Base-by-base conservation (phyloP, 345 rosid species). In the Populus nigra region DNA sequence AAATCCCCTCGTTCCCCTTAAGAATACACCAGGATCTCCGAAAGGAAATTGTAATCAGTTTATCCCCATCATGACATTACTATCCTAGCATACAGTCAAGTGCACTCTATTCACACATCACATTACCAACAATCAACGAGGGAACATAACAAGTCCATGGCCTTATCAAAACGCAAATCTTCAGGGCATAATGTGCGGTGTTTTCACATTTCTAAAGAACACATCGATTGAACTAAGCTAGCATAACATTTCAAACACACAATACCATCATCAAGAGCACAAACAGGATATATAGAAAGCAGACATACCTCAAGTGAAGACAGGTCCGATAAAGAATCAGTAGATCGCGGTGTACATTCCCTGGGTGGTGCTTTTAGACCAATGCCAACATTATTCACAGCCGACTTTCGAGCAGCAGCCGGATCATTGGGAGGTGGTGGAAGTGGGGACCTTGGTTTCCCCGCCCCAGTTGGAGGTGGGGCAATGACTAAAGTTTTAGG, bases 391-490 rank as follows among this genome's bases (percentile, higher is more conserved):
- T 62, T 81, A 76, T 75, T 77, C 75, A 85, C 73, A 69, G 90
- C 82, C 79, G 85, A 69, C 57, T 83, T 88, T 76, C 88, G 84
- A 77, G 87, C 86, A 83, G 87, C 78, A 53, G 82, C 90, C 2
- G 95, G 97, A 86, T 96, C 97, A 78, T 90, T 94, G 23, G 98
- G 98, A 33, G 97, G 99, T 10, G 99, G 99, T 13, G 96, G 97
- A 65, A 96, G 88, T 17, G 98, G 86, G 63, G 98, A 88, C 83
- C 98, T 88, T 22, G 86, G 77, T 84, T 91, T 91, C 29, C 76
- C 89, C 2, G 85, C 70, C 50, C 83, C 92, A 55, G 69, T 78
- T 25, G 99, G 97, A 7, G 99, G 99, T 55, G 99, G 99, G 0
- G 94, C 94, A 77, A 96, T 89, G 53, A 88, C 75, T 75, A 93